These are phyloP conservation scores for Uncinocarpus reesii DNA, from an alignment of 2,329 filamentous ascomycete genomes.

Conservation along the genomic window DNA sequence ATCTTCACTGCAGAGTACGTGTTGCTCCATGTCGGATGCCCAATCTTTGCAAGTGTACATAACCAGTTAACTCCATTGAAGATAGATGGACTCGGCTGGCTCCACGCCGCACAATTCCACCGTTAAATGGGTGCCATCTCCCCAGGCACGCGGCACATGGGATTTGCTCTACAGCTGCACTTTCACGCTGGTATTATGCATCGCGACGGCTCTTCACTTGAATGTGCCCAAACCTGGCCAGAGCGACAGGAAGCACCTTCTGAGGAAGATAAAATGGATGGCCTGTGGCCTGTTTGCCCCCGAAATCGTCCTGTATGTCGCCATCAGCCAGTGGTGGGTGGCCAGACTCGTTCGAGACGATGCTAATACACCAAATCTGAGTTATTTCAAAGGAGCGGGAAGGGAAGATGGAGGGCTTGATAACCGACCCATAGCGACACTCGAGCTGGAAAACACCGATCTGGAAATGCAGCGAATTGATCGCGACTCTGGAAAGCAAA, in stretches of 20 bases:
- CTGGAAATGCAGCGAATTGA: neutral
- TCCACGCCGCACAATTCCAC: neutral
- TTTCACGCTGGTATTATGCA: slow-evolving; percentile 5
- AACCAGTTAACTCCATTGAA: too few species aligned
- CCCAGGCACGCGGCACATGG: neutral
- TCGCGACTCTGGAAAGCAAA: neutral
- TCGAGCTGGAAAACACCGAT: neutral
- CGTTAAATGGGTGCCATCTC: neutral
- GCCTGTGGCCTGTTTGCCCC: neutral
- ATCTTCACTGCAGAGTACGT: too few species aligned
- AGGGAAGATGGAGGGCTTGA: too few species aligned
- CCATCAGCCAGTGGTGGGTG: neutral
- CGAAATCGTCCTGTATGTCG: neutral
- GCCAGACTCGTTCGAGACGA: neutral
- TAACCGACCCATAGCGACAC: neutral
- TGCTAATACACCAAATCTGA: neutral
- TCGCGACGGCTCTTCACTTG: neutral
- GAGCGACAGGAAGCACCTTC: neutral
- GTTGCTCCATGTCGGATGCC: too few species aligned
- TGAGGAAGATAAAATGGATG: slow-evolving; percentile 4
- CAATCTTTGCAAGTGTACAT: too few species aligned
- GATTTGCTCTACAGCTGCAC: slow-evolving; percentile 1
- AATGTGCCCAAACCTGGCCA: neutral
- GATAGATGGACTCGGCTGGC: neutral
- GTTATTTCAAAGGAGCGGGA: neutral